These are phyloP conservation scores for Penicillium daleae DNA, from an alignment of 495 filamentous ascomycete species.

Conservation along the genomic window DNA sequence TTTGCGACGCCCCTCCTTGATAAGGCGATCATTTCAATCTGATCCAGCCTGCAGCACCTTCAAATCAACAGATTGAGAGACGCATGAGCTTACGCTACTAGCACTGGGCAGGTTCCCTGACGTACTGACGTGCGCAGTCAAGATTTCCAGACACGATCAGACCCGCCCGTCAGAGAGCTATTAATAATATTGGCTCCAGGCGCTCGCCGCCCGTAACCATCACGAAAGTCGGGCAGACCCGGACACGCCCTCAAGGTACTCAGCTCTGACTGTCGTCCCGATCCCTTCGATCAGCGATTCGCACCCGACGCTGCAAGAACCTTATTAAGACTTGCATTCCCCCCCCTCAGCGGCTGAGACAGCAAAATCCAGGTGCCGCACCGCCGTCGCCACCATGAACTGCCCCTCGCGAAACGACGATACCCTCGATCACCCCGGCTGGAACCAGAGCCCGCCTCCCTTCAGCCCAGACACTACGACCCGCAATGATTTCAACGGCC, in stretches of 20 bases:
- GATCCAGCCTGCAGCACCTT: background rate
- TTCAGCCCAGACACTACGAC: conserved; percentile 63
- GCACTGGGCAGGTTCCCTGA: conserved; percentile 4
- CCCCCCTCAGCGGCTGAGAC: background rate
- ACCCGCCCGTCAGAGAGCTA: conserved; percentile 7
- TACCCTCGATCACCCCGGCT: conserved; percentile 53
- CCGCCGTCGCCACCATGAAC: conserved; percentile 52
- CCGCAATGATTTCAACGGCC: conserved; percentile 65
- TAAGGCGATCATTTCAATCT: conserved; percentile 2
- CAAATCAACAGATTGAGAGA: conserved; percentile 12
- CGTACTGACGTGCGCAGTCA: conserved; percentile 6
- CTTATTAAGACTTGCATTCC: background rate
- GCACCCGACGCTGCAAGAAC: conserved; percentile 15
- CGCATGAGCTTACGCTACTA: background rate
- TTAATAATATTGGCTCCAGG: conserved; percentile 9
- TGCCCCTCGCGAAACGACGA: conserved; percentile 68
- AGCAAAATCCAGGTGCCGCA: background rate
- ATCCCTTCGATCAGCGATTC: conserved; percentile 13
- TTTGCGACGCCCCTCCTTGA: conserved; percentile 18
- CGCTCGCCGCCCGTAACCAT: conserved; percentile 1
- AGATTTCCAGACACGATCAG: conserved; percentile 2
- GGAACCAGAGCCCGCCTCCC: conserved; percentile 63
- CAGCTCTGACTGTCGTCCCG: conserved; percentile 7
- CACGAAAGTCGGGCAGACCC: conserved; percentile 31
- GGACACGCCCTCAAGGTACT: conserved; percentile 25